Evolutionary conservation across 192 early-diverging fungal species (phyloP).

Genomic region (Mycoemilia scoparia): DNA sequence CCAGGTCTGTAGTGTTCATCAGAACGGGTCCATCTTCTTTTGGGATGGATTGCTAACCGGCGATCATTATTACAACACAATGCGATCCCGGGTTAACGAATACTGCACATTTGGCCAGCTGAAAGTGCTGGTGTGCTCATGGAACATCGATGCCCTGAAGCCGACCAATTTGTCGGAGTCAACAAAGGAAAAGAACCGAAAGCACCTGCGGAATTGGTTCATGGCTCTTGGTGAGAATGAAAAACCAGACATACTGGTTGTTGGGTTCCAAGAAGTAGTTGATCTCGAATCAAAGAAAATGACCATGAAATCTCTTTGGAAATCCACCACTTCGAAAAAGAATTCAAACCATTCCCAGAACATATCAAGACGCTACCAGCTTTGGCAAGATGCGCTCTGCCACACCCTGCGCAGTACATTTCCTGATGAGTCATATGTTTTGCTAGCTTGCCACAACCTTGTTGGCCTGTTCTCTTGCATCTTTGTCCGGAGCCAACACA

Average conservation of each 20-base stretch:
- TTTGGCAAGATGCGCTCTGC: constrained; percentile 67
- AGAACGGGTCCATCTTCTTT: constrained; percentile 21
- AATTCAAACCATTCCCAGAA: constrained; percentile 6
- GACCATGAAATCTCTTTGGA: constrained; percentile 40
- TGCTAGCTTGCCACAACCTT: constrained; percentile 57
- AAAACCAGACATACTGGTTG: constrained; percentile 57
- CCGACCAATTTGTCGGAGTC: constrained; percentile 59
- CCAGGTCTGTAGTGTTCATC: constrained; percentile 23
- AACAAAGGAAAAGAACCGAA: constrained; percentile 25
- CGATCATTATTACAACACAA: constrained; percentile 31
- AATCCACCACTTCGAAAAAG: constrained; percentile 16
- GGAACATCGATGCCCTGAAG: constrained; percentile 86
- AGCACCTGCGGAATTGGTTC: constrained; percentile 17
- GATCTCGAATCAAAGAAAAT: constrained; percentile 65
- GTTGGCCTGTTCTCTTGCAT: constrained; percentile 84
- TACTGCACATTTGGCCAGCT: constrained; percentile 46
- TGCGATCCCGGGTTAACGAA: constrained; percentile 38
- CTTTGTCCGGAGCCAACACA: constrained; percentile 48
- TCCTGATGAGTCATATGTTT: constrained; percentile 32
- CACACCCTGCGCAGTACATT: constrained; percentile 32
- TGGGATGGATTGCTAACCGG: constrained; percentile 23
- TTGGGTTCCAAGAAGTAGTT: constrained; percentile 95
- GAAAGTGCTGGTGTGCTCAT: constrained; percentile 66
- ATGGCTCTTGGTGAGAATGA: constrained; percentile 24
- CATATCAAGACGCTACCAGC: constrained; percentile 44